Conservation (phyloP, 257 asterid species). For the Agastache rugosa region DNA sequence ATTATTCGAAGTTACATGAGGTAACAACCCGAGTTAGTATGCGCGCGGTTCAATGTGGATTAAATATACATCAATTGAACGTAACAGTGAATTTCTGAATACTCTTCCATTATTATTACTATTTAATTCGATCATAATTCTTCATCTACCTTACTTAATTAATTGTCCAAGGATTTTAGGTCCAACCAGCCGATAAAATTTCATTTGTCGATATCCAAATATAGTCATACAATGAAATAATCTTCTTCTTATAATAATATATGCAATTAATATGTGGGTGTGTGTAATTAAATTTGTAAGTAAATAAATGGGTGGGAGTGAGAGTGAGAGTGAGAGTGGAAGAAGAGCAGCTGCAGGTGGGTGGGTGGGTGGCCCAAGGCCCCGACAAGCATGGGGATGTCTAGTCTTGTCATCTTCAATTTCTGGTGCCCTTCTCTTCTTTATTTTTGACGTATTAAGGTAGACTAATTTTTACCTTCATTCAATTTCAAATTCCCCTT, state of each 20-base stretch:
- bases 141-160: background rate
- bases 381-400: constrained; percentile 51
- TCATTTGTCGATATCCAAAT: background rate
- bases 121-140: background rate
- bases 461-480: constrained; percentile 8
- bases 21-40: no score
- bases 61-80: no score
- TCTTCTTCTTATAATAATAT: background rate
- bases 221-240: background rate
- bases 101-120: background rate
- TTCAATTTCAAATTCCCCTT: background rate
- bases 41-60: background rate
- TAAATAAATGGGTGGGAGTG: background rate
- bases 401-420: constrained; percentile 53
- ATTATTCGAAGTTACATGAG: no score
- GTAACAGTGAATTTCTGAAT: background rate
- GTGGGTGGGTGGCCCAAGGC: constrained; percentile 14
- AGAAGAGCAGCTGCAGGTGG: background rate
- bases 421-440: background rate
- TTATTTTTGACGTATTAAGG: constrained; percentile 24
- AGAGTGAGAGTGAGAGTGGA: no score
- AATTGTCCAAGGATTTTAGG: background rate
- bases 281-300: background rate
- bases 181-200: background rate
- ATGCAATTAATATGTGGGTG: no score